A percentile compares a stretch with the other conserved stretches of the same genome.
Evolutionary conservation across 2,329 filamentous ascomycete species (phyloP).

Genomic region (Colletotrichum karsti): DNA sequence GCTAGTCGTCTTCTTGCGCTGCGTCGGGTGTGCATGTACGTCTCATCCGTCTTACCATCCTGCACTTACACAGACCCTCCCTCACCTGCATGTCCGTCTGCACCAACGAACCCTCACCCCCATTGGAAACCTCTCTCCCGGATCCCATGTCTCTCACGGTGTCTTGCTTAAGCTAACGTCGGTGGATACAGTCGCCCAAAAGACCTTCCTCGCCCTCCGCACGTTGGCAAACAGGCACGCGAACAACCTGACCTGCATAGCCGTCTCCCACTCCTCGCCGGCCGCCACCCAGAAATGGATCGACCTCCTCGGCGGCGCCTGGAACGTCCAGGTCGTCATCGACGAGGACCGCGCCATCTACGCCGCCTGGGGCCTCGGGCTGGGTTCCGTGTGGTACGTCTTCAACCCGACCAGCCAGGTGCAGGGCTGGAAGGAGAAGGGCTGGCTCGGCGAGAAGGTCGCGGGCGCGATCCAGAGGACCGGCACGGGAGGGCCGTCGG

Average conservation of each 20-base stretch:
- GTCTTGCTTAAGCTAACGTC: neutral
- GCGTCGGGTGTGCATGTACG: slow-evolving; percentile 65
- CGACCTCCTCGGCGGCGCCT: slow-evolving; percentile 64
- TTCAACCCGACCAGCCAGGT: slow-evolving; percentile 62
- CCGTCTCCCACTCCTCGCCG: slow-evolving; percentile 66
- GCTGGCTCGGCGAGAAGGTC: slow-evolving; percentile 62
- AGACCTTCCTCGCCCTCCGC: slow-evolving; percentile 65
- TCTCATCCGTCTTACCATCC: slow-evolving; percentile 25
- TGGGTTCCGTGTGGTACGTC: slow-evolving; percentile 58
- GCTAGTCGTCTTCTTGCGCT: slow-evolving; percentile 61
- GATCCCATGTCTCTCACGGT: neutral
- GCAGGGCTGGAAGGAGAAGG: slow-evolving; percentile 62
- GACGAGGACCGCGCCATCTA: slow-evolving; percentile 66
- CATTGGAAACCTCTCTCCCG: neutral
- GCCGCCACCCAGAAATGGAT: slow-evolving; percentile 66
- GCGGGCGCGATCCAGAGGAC: slow-evolving; percentile 51
- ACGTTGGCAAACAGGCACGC: slow-evolving; percentile 61
- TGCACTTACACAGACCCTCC: neutral
- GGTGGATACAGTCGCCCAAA: slow-evolving; percentile 58
- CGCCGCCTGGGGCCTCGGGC: slow-evolving; percentile 66
- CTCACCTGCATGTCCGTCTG: neutral
- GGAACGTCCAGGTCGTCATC: slow-evolving; percentile 63
- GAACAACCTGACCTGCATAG: slow-evolving; percentile 60
- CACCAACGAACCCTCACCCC: neutral
- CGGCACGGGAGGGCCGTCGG: slow-evolving; percentile 9